Percentiles rank a stretch among this genome's conserved stretches.
phyloP scores from a whole-genome alignment of 352 stramenopile genomes.

The Phytophthora ohioensis region DNA sequence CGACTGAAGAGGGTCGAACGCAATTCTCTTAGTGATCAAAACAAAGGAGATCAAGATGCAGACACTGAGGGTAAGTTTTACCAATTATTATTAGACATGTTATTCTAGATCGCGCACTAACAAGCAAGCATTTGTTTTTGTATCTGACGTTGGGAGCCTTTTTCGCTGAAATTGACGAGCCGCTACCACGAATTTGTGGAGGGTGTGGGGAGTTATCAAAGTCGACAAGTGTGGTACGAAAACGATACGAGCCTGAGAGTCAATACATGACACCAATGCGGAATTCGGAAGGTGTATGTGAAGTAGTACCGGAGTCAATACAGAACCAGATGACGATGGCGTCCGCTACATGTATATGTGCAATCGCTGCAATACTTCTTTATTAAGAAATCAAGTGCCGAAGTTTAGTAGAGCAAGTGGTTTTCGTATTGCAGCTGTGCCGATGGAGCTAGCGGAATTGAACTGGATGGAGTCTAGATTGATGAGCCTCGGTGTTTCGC shows the following conservation, averaged over 20 bases:
- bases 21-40: too few species aligned
- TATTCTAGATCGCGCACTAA: too few species aligned
- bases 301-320: conserved; percentile 3
- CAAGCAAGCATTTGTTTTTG: too few species aligned
- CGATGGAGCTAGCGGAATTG: conserved; percentile 1
- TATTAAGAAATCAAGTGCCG: not conserved
- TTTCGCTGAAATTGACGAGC: conserved; percentile 2
- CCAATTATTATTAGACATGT: too few species aligned
- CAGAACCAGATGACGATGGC: too few species aligned
- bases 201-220: conserved; percentile 15
- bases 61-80: too few species aligned
- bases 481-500: conserved; percentile 10
- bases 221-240: not conserved
- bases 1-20: too few species aligned
- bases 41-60: too few species aligned
- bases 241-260: not conserved
- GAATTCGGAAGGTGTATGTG: not conserved
- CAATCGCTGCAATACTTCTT: conserved; percentile 2
- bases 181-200: conserved; percentile 8
- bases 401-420: conserved; percentile 23
- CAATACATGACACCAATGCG: conserved; percentile 1
- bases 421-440: conserved; percentile 9
- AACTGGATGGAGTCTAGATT: conserved; percentile 21
- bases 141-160: too few species aligned
- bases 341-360: not conserved